Conservation (phyloP, 257 asterid species). For the Solanum medicagineum region DNA sequence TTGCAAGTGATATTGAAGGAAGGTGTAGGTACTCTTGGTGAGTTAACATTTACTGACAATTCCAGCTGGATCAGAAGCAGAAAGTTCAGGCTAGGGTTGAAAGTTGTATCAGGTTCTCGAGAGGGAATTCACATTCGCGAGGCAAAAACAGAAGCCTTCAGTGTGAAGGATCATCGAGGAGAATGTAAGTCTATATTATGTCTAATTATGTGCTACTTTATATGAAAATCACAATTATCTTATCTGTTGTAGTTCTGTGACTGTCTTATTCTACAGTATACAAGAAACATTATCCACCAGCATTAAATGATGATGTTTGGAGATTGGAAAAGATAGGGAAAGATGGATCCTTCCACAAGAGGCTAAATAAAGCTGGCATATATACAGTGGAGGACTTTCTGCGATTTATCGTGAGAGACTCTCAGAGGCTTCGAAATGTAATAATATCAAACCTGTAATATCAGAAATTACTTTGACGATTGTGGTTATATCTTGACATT, state of each 20-base stretch:
- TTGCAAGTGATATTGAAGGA: constrained; percentile 18
- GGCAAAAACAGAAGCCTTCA: constrained; percentile 93
- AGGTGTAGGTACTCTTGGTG: constrained; percentile 23
- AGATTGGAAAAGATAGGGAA: constrained; percentile 94
- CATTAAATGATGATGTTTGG: constrained; percentile 88
- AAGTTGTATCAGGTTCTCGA: constrained; percentile 48
- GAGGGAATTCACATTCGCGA: constrained; percentile 68
- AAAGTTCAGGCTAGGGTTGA: constrained; percentile 83
- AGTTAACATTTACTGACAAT: constrained; percentile 63
- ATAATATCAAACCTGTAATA: constrained; percentile 11
- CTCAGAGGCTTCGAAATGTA: constrained; percentile 77
- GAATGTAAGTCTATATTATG: constrained; percentile 50
- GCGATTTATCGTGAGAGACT: constrained; percentile 57
- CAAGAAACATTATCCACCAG: constrained; percentile 98
- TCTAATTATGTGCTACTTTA: not conserved
- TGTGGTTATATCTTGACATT: constrained; percentile 1
- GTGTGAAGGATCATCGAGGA: constrained; percentile 99
- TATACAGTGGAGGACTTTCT: constrained; percentile 68
- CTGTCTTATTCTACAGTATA: constrained; percentile 47
- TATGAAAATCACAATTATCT: not conserved
- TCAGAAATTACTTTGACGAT: not conserved
- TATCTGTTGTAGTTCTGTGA: not conserved
- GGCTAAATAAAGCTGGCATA: constrained; percentile 74
- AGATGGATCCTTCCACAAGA: constrained; percentile 94
- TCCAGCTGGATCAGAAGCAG: constrained; percentile 99